These are phyloP conservation scores for Bipolaris gigantea DNA, from an alignment of 2,329 filamentous ascomycete genomes.

Conservation along the genomic window DNA sequence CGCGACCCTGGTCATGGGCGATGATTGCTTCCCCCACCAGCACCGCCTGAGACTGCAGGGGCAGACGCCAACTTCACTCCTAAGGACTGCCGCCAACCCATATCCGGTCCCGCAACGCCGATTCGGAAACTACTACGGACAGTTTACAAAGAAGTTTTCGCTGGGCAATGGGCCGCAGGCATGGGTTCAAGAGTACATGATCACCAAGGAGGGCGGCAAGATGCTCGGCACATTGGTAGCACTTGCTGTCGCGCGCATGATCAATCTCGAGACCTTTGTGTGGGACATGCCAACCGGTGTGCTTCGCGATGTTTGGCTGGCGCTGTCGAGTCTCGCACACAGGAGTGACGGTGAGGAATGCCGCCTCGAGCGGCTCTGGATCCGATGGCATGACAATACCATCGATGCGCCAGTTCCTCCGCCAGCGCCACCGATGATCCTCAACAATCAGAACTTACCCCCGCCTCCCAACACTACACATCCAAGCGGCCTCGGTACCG, in stretches of 20 bases:
- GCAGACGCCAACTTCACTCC: conserved; percentile 6
- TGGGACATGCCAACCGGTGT: conserved; percentile 92
- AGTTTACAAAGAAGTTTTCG: conserved; percentile 79
- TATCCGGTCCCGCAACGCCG: conserved; percentile 50
- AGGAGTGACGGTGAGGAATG: conserved; percentile 62
- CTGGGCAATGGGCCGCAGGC: conserved; percentile 78
- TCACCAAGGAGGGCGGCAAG: conserved; percentile 81
- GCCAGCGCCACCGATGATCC: conserved; percentile 43
- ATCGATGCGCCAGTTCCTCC: conserved; percentile 46
- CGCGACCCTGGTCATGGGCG: conserved; percentile 75
- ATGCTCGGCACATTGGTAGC: conserved; percentile 85
- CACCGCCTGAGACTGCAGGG: conserved; percentile 34
- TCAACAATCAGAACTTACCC: conserved; percentile 42
- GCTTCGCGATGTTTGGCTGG: conserved; percentile 77
- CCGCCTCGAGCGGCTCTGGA: conserved; percentile 73
- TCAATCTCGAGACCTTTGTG: conserved; percentile 77
- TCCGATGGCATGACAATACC: conserved; percentile 80
- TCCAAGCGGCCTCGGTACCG: conserved; percentile 38
- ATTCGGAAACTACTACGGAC: conserved; percentile 73
- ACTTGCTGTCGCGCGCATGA: conserved; percentile 77
- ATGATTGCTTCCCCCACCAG: conserved; percentile 61
- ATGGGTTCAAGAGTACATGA: conserved; percentile 80
- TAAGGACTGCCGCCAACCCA: conserved; percentile 23
- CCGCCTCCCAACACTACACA: conserved; percentile 45
- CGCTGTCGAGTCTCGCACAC: conserved; percentile 70